Conservation (phyloP, 176 grass and related monocot genomes). For the Oryza glaberrima region DNA sequence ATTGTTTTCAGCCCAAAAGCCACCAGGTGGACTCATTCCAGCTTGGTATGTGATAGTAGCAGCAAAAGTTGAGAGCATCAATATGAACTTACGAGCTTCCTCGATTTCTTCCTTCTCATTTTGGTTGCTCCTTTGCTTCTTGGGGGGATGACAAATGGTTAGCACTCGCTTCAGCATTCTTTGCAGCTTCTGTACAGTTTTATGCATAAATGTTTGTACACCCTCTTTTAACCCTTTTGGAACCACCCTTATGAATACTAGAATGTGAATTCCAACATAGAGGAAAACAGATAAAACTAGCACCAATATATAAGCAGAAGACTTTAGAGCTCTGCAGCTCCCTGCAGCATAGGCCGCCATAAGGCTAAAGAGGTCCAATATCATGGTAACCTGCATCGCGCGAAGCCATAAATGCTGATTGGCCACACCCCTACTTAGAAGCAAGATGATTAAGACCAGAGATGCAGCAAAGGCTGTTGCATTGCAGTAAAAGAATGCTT, state of each 20-base stretch:
- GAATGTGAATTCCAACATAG: slow-evolving; percentile 16
- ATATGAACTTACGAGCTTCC: slow-evolving; percentile 38
- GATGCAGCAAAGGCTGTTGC: slow-evolving; percentile 47
- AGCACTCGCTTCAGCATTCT: not conserved
- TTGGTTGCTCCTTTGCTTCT: not conserved
- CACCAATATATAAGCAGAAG: slow-evolving; percentile 32
- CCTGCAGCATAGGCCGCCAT: slow-evolving; percentile 43
- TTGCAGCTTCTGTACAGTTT: not conserved
- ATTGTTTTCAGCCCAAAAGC: slow-evolving; percentile 33
- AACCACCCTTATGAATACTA: slow-evolving; percentile 11
- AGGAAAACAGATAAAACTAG: slow-evolving; percentile 25
- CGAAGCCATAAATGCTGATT: slow-evolving; percentile 10
- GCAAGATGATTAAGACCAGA: slow-evolving; percentile 48
- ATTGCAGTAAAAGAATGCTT: slow-evolving; percentile 47
- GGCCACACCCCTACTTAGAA: slow-evolving; percentile 33
- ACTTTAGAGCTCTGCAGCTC: not conserved
- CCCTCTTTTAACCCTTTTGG: not conserved
- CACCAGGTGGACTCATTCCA: slow-evolving; percentile 44
- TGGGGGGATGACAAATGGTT: not conserved
- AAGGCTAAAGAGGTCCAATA: slow-evolving; percentile 39
- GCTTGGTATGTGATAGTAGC: slow-evolving; percentile 45
- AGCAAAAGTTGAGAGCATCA: slow-evolving; percentile 38
- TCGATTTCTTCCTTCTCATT: slow-evolving; percentile 7
- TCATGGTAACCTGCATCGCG: slow-evolving; percentile 40
- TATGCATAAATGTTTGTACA: not conserved